A percentile compares a stretch with the other conserved stretches of the same genome.
These are phyloP conservation scores for Aspergillus sp. DNA, from an alignment of 2,329 filamentous ascomycete genomes.

Conservation along the genomic window DNA sequence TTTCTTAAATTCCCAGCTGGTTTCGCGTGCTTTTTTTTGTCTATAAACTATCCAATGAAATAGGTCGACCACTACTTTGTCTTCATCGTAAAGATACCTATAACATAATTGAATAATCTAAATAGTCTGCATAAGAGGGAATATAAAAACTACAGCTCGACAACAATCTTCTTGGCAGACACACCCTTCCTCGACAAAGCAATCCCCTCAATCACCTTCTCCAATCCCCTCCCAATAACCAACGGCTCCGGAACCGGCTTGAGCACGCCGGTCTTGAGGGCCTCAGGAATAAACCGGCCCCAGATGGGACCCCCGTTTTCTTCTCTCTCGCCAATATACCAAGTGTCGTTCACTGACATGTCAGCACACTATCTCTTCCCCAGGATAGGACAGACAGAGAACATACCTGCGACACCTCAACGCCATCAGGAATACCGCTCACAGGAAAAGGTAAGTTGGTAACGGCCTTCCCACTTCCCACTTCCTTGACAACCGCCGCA, in stretches of 20 bases:
- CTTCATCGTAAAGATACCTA: no score
- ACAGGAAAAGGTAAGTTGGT: not conserved
- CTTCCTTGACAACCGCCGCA: not conserved
- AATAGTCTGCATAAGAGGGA: constrained; percentile 3
- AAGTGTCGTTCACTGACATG: not conserved
- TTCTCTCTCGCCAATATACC: not conserved
- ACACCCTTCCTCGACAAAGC: constrained; percentile 35
- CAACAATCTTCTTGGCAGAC: constrained; percentile 42
- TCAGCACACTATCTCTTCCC: not conserved
- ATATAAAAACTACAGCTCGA: constrained; percentile 8
- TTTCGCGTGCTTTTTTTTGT: no score
- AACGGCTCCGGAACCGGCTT: constrained; percentile 35
- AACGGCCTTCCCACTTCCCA: not conserved
- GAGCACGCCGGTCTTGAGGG: constrained; percentile 32
- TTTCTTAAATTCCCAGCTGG: no score
- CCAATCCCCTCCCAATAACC: constrained; percentile 39
- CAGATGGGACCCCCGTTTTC: not conserved
- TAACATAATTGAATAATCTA: no score
- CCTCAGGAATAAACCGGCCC: constrained; percentile 12
- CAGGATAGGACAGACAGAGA: not conserved
- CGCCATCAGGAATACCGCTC: not conserved
- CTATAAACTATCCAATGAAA: no score
- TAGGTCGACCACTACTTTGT: no score
- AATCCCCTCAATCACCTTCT: constrained; percentile 38
- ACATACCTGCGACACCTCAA: not conserved